Conservation (phyloP, 257 asterid species). For the Catharanthus roseus region DNA sequence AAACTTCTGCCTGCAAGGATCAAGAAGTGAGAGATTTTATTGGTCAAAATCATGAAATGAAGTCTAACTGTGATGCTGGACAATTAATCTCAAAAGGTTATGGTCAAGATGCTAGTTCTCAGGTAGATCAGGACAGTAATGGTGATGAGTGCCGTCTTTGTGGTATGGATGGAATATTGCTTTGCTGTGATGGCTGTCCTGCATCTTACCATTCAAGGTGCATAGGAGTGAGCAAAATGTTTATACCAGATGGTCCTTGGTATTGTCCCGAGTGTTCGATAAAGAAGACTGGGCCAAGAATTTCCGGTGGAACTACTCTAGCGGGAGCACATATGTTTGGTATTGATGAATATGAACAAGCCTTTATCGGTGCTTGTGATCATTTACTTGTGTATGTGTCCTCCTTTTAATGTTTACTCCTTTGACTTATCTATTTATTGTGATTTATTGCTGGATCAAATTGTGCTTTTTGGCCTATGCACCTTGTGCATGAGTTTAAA, state of each 20-base stretch:
- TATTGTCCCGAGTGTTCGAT: constrained; percentile 80
- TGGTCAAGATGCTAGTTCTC: constrained; percentile 31
- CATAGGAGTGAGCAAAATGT: constrained; percentile 67
- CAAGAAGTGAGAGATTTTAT: constrained; percentile 31
- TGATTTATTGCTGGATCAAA: not conserved
- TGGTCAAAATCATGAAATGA: constrained; percentile 33
- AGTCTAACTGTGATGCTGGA: constrained; percentile 19
- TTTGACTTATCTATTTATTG: constrained; percentile 10
- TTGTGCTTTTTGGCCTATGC: not conserved
- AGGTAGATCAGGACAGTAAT: constrained; percentile 54
- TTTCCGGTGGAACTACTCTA: constrained; percentile 40
- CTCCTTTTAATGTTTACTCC: constrained; percentile 12
- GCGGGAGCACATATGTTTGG: constrained; percentile 64
- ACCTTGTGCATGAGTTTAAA: not conserved
- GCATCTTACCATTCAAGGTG: constrained; percentile 77
- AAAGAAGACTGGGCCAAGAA: constrained; percentile 46
- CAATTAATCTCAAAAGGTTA: constrained; percentile 29
- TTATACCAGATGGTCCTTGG: constrained; percentile 68
- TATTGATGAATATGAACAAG: constrained; percentile 54
- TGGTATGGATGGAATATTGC: constrained; percentile 81
- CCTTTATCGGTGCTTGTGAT: constrained; percentile 62
- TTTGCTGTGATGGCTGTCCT: constrained; percentile 92
- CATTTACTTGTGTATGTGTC: constrained; percentile 79
- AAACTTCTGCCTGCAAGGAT: constrained; percentile 49
- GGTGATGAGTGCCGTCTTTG: constrained; percentile 88